A percentile compares a stretch with the other conserved stretches of the same genome.
Evolutionary conservation across 2,329 filamentous ascomycete genomes (phyloP).

Genomic region (Aspergillus terreus): DNA sequence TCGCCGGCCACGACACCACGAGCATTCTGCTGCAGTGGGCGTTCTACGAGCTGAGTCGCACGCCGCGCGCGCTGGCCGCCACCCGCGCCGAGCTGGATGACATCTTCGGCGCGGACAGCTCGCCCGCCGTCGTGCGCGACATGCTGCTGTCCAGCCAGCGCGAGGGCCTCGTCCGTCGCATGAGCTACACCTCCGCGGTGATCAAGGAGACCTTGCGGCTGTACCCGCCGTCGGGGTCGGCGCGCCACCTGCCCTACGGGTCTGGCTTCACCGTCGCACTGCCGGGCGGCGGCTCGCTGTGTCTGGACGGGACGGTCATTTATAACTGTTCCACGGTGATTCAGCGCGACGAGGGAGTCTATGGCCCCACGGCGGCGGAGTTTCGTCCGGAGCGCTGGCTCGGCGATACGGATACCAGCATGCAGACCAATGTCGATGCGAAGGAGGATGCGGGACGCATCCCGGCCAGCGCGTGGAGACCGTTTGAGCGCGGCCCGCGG

Average conservation of each 20-base stretch:
- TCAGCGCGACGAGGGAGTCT: conserved; percentile 17
- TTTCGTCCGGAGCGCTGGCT: conserved; percentile 40
- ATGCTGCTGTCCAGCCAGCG: conserved; percentile 31
- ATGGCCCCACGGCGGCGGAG: conserved; percentile 12
- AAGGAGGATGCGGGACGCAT: neutral
- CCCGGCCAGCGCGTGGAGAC: conserved; percentile 43
- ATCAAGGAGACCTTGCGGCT: conserved; percentile 55
- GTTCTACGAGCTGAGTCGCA: conserved; percentile 19
- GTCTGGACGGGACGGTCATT: conserved; percentile 10
- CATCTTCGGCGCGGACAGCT: conserved; percentile 46
- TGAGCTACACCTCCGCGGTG: conserved; percentile 52
- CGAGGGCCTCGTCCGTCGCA: conserved; percentile 41
- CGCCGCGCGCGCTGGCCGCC: conserved; percentile 25
- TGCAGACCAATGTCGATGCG: neutral
- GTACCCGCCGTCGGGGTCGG: conserved; percentile 40
- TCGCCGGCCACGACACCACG: conserved; percentile 37
- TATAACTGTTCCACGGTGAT: conserved; percentile 13
- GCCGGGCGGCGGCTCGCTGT: conserved; percentile 4
- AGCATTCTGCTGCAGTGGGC: conserved; percentile 17
- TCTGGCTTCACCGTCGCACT: conserved; percentile 9
- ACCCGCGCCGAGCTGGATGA: conserved; percentile 51
- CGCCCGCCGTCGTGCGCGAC: conserved; percentile 24
- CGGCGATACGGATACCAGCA: conserved; percentile 15
- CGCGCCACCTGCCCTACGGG: conserved; percentile 8
- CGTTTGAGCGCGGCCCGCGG: conserved; percentile 48